Evolutionary conservation across 169 alveolate species (phyloP).

Genomic region (Plasmodium vivax): DNA sequence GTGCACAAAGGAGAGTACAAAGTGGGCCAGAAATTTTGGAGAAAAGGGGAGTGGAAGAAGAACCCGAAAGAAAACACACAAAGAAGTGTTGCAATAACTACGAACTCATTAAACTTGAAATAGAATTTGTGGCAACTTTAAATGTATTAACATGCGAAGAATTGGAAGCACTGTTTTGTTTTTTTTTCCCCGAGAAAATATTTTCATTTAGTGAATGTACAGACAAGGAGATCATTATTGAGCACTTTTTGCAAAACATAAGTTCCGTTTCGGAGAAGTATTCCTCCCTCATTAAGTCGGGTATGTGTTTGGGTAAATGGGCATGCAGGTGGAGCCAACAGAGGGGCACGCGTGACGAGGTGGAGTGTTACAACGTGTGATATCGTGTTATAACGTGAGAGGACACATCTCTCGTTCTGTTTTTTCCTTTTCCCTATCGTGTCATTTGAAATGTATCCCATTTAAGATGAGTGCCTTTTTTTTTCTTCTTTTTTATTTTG

Average conservation of each 20-base stretch:
- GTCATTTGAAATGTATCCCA: neutral
- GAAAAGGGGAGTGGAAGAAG: neutral
- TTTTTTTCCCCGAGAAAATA: conserved; percentile 46
- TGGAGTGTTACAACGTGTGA: neutral
- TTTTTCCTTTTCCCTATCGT: neutral
- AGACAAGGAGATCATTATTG: conserved; percentile 53
- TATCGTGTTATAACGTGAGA: neutral
- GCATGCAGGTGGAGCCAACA: neutral
- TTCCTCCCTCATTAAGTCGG: conserved; percentile 24
- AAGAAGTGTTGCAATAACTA: conserved; percentile 19
- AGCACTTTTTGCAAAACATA: conserved; percentile 35
- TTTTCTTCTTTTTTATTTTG: neutral
- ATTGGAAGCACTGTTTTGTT: conserved; percentile 9
- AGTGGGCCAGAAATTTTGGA: neutral
- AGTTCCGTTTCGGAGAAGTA: conserved; percentile 45
- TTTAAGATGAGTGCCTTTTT: neutral
- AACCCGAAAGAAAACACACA: conserved; percentile 9
- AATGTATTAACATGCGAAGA: conserved; percentile 64
- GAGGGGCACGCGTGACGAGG: neutral
- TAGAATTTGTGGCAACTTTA: conserved; percentile 60
- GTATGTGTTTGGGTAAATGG: conserved; percentile 3
- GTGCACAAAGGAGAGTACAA: neutral
- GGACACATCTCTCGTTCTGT: neutral
- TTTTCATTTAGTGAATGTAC: conserved; percentile 37
- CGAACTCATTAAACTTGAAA: conserved; percentile 60